phyloP scores from a whole-genome alignment of 2,329 filamentous ascomycete genomes.

The Ceratocystis papillata region DNA sequence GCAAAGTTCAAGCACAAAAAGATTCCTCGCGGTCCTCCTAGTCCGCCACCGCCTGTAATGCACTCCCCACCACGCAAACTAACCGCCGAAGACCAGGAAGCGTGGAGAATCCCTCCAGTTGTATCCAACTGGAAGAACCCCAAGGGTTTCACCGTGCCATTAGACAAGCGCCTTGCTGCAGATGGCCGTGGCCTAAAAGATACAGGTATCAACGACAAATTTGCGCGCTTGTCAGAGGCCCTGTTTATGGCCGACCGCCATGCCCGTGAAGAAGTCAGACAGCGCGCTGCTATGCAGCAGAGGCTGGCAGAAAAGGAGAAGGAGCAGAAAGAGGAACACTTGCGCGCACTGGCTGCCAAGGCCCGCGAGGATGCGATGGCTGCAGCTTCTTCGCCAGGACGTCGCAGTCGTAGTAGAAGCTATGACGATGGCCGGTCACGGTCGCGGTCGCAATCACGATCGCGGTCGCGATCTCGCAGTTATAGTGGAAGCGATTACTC shows the following conservation, averaged over 20 bases:
- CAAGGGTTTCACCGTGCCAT: slow-evolving; percentile 89
- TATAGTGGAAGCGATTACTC: slow-evolving; percentile 36
- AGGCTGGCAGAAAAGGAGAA: slow-evolving; percentile 94
- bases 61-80: slow-evolving; percentile 90
- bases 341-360: slow-evolving; percentile 79
- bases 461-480: not conserved
- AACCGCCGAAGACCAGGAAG: slow-evolving; percentile 93
- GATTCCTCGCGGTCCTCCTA: slow-evolving; percentile 84
- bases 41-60: slow-evolving; percentile 86
- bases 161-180: slow-evolving; percentile 90
- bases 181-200: slow-evolving; percentile 88
- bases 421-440: slow-evolving; percentile 12
- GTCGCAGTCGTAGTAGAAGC: slow-evolving; percentile 10
- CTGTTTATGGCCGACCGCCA: slow-evolving; percentile 90
- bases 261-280: slow-evolving; percentile 87
- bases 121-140: slow-evolving; percentile 99
- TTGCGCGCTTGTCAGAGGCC: slow-evolving; percentile 89
- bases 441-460: not conserved
- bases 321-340: slow-evolving; percentile 79
- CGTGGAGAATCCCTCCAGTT: slow-evolving; percentile 78
- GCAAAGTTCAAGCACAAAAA: slow-evolving; percentile 99
- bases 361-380: slow-evolving; percentile 69
- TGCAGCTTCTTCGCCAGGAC: not conserved
- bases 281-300: slow-evolving; percentile 90
- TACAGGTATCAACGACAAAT: slow-evolving; percentile 95